Evolutionary conservation across 306 rosid species (phyloP), one percentile per base, ranked within the genome.

Genomic region (Cucurbita moschata): DNA sequence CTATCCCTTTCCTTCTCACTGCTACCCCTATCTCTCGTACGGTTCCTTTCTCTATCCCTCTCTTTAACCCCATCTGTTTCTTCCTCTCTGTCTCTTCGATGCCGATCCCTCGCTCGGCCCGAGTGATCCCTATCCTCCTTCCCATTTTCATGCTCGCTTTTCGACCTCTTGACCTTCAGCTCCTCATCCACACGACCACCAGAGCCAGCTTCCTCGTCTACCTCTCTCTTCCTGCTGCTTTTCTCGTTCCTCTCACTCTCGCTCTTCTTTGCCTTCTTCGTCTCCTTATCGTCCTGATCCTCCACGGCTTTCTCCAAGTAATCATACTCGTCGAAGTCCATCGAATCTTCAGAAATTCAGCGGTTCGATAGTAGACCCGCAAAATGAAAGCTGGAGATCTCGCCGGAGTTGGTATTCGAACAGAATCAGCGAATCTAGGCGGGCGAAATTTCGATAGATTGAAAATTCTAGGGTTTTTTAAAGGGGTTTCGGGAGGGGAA

Each of bases 251-350:
- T 83, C 77, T 93, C 96, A 71, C 76, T 49, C 8, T 83, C 89
- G 72, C 79, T 78, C 78, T 76, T 90, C 83, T 84, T 77, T 82
- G 81, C 81, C 89, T 85, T 84, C 63, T 83, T 75, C 74, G 84
- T 75, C 55, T 86, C 92, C 4, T 75, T 76, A 54, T 88, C 96
- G 18, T 88, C 94, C 40, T 50, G 81, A 68, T 87, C 97, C 87
- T 93, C 96, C 78, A 90, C 97, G 2, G 96, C 85, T 87, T 90
- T 90, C 92, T 93, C 98, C 85, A 93, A 82, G 79, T 93, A 93
- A 61, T 90, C 97, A 80, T 93, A 93, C 87, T 91, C 98, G 89
- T 90, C 98, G 85, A 93, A 90, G 57, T 88, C 98, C 98, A 93
- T 93, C 40, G 42, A 59, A 57, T 11, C 52, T 52, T 53, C 26